phyloP scores from a whole-genome alignment of 805 yeast species.

The Saturnispora kantuleensis region DNA sequence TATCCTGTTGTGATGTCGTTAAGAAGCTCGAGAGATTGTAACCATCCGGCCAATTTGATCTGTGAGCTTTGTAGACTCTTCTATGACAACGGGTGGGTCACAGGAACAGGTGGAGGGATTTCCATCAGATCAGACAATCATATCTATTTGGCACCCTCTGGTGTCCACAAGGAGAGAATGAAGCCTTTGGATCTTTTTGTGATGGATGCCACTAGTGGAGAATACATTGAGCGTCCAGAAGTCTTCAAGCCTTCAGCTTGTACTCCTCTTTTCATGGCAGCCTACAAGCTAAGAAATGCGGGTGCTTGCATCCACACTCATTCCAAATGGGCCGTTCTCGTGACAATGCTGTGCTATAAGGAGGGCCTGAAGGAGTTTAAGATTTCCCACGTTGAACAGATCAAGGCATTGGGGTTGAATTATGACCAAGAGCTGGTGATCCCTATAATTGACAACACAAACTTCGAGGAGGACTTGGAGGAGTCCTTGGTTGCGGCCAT shows the following conservation, averaged over 20 bases:
- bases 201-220: slow-evolving; percentile 43
- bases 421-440: slow-evolving; percentile 67
- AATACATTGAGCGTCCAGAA: slow-evolving; percentile 51
- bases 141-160: slow-evolving; percentile 85
- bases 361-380: slow-evolving; percentile 38
- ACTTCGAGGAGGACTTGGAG: slow-evolving; percentile 77
- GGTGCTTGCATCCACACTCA: slow-evolving; percentile 96
- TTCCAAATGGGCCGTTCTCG: slow-evolving; percentile 80
- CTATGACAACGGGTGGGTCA: slow-evolving; percentile 79
- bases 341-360: slow-evolving; percentile 55
- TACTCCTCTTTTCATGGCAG: slow-evolving; percentile 76
- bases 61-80: slow-evolving; percentile 72
- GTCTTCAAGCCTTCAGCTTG: slow-evolving; percentile 84
- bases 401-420: slow-evolving; percentile 66
- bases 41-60: slow-evolving; percentile 75
- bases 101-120: slow-evolving; percentile 96
- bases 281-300: slow-evolving; percentile 55
- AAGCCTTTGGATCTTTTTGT: slow-evolving; percentile 75
- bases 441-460: slow-evolving; percentile 87
- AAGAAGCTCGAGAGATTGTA: slow-evolving; percentile 16
- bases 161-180: slow-evolving; percentile 88
- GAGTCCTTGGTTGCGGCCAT: slow-evolving; percentile 57
- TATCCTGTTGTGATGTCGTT: not conserved
- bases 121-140: slow-evolving; percentile 52
- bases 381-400: slow-evolving; percentile 79